phyloP scores from a whole-genome alignment of 192 early-diverging fungal species.

The Coemansia sp. region DNA sequence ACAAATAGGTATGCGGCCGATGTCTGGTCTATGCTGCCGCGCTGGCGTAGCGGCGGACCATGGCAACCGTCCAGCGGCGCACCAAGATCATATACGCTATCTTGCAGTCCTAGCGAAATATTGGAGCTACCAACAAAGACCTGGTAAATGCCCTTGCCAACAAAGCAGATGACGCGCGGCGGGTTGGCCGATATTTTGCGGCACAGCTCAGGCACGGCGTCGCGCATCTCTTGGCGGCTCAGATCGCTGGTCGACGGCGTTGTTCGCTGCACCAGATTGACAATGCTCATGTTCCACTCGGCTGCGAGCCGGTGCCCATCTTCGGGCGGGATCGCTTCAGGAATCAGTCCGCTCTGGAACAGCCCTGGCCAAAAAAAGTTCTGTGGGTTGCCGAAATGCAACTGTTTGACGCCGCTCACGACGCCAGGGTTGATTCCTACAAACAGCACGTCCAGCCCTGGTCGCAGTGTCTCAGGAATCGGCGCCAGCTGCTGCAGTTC shows the following conservation, averaged over 20 bases:
- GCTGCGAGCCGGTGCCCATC: conserved; percentile 56
- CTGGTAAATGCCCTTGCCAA: conserved; percentile 70
- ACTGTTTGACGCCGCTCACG: conserved; percentile 56
- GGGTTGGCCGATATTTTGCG: conserved; percentile 61
- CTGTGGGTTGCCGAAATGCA: conserved; percentile 69
- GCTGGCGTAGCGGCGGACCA: not conserved
- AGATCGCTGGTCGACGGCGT: conserved; percentile 61
- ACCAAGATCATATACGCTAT: conserved; percentile 26
- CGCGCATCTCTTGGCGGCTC: conserved; percentile 58
- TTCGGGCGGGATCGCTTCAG: conserved; percentile 50
- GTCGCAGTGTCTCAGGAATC: conserved; percentile 43
- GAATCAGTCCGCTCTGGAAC: conserved; percentile 60
- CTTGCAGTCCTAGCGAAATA: conserved; percentile 48
- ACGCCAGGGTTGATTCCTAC: conserved; percentile 75
- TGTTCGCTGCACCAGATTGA: conserved; percentile 63
- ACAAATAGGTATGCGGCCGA: conserved; percentile 55
- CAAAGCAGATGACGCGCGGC: conserved; percentile 66
- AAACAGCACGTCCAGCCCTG: conserved; percentile 61
- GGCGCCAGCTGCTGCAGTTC: conserved; percentile 30
- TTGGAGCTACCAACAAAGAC: conserved; percentile 48
- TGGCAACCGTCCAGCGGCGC: not conserved
- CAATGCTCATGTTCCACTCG: conserved; percentile 62
- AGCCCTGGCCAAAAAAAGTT: conserved; percentile 77
- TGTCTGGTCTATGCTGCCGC: not conserved
- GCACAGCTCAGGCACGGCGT: conserved; percentile 59